Evolutionary conservation across 176 grass and related monocot species (phyloP), one percentile per base, ranked within the genome.

Genomic region (Phyllostachys edulis): DNA sequence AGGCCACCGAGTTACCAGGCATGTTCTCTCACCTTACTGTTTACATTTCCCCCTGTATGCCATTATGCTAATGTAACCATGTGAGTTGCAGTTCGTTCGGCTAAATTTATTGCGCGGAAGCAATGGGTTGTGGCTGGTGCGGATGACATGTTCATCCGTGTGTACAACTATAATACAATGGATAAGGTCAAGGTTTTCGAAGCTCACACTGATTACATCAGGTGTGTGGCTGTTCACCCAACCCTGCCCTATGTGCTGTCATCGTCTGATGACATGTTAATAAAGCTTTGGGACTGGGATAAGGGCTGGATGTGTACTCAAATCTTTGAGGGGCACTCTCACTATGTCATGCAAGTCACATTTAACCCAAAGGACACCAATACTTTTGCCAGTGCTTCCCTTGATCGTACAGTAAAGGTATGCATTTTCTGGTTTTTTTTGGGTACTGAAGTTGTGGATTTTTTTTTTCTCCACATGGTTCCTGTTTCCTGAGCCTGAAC

Each of bases 121-220:
- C 94, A 97, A 84, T 97, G 91, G 94, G 87, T 94, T 69, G 94
- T 97, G 64, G 94, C 94, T 82, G 94, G 91, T 82, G 91, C 91
- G 2, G 94, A 97, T 69, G 94, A 97, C 64, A 97, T 94, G 94
- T 92, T 90, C 51, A 97, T 97, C 71, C 89, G 94, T 69, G 94
- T 94, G 14, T 94, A 94, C 66, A 94, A 94, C 21, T 94, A 94
- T 64, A 92, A 94, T 59, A 94, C 89, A 39, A 94, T 94, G 92
- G 92, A 94, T 40, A 94, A 94, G 71, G 89, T 92, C 59, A 94
- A 94, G 78, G 87, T 92, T 74, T 94, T 94, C 4, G 92, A 94
- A 82, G 92, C 92, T 84, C 92, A 94, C 39, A 91, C 89, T 26
- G 92, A 94, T 69, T 94, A 94, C 71, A 94, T 91, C 7, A 89